Conservation (phyloP, 1,284 basidiomycete genomes). For the Tilletia caries region DNA sequence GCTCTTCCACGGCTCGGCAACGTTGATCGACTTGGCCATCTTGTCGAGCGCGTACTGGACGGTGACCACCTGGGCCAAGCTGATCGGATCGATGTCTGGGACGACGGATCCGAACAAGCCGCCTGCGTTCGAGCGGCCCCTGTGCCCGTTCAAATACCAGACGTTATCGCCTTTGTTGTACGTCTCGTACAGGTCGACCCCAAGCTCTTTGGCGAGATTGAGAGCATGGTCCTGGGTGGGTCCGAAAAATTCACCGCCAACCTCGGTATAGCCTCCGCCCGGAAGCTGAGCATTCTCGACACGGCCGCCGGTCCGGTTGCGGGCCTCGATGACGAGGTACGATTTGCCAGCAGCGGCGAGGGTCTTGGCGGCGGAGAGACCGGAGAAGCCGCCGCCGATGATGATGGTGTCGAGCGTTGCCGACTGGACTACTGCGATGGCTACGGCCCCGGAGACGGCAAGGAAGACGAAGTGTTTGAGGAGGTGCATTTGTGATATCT, state of each 20-base stretch:
- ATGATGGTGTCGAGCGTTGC: neutral
- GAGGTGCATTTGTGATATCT: too few relatives aligned
- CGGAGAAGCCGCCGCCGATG: slow-evolving; percentile 5
- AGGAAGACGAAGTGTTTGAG: too few relatives aligned
- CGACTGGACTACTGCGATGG: neutral
- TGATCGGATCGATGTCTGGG: neutral
- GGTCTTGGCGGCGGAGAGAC: neutral
- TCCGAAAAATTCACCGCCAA: slow-evolving; percentile 3
- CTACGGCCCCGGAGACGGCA: too few relatives aligned
- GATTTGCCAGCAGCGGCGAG: neutral
- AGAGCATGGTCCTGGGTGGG: slow-evolving; percentile 3
- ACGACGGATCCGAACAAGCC: neutral
- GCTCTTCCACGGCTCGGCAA: neutral
- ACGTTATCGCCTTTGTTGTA: slow-evolving; percentile 2
- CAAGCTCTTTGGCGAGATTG: neutral
- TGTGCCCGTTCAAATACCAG: neutral
- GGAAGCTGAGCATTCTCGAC: slow-evolving; percentile 1
- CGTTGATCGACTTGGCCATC: neutral
- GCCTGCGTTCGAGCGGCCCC: neutral
- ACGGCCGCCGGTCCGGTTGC: slow-evolving; percentile 12
- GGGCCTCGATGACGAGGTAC: slow-evolving; percentile 1
- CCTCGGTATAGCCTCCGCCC: slow-evolving; percentile 9
- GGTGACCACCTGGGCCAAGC: neutral
- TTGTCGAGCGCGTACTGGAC: neutral
- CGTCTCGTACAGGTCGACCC: neutral